Conservation (phyloP, 164 flowering plant genomes). For the Brasenia schreberi region DNA sequence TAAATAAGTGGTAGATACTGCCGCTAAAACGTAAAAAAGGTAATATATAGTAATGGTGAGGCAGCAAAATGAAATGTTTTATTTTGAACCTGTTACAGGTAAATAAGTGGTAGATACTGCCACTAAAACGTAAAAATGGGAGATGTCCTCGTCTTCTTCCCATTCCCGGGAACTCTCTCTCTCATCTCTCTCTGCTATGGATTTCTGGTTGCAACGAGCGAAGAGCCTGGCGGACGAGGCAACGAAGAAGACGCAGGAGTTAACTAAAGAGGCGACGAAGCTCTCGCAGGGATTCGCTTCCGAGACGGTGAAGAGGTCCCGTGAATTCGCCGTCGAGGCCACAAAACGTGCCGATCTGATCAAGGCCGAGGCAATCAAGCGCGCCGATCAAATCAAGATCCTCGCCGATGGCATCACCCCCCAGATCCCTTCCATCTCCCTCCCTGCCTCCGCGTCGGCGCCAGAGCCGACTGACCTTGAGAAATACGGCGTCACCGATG, state of each 20-base stretch:
- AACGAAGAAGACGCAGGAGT: conserved; percentile 46
- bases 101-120: no score
- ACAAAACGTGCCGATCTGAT: conserved; percentile 42
- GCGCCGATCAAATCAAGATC: conserved; percentile 55
- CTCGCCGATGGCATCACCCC: conserved; percentile 32
- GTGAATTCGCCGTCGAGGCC: conserved; percentile 60
- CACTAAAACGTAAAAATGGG: no score
- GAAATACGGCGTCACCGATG: conserved; percentile 66
- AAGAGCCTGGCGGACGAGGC: conserved; percentile 65
- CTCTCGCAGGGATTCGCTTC: conserved; percentile 55
- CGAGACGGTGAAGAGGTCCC: conserved; percentile 55
- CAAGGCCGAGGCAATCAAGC: conserved; percentile 29
- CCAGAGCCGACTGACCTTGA: conserved; percentile 30
- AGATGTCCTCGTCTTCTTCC: no score
- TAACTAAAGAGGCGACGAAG: conserved; percentile 43
- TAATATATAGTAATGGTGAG: no score
- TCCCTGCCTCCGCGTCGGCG: conserved; percentile 12
- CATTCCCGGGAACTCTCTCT: not conserved
- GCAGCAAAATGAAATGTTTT: no score
- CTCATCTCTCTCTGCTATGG: conserved; percentile 22
- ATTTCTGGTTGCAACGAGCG: conserved; percentile 49
- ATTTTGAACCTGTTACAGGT: no score
- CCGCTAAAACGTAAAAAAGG: no score
- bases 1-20: no score
- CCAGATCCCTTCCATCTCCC: conserved; percentile 23